These are phyloP conservation scores for Alternaria infectoria DNA, from an alignment of 2,329 filamentous ascomycete genomes.

Conservation along the genomic window DNA sequence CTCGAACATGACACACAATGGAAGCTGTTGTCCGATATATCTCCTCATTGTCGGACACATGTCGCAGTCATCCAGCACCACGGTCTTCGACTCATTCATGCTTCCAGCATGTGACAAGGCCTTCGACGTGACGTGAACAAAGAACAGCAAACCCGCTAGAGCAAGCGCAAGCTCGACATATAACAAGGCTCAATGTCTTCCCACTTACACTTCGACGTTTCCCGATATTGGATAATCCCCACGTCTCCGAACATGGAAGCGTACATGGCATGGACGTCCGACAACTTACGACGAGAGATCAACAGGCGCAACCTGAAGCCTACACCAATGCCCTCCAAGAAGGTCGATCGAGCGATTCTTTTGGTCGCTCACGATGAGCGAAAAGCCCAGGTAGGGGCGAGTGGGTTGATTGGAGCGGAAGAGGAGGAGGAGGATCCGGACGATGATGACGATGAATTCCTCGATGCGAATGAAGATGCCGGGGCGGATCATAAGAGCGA, in stretches of 20 bases:
- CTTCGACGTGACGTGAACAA: not conserved
- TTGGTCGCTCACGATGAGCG: not conserved
- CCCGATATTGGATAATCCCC: not conserved
- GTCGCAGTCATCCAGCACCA: not conserved
- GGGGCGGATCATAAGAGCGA: not conserved
- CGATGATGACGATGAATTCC: not conserved
- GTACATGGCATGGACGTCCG: not conserved
- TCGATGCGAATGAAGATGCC: not conserved
- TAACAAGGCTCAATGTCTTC: not conserved
- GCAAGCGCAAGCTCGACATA: not conserved
- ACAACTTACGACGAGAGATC: not conserved
- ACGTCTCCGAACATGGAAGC: not conserved
- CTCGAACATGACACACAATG: not conserved
- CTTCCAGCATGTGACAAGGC: not conserved
- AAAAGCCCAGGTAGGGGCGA: not conserved
- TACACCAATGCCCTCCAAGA: not conserved
- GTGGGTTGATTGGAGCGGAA: not conserved
- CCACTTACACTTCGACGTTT: not conserved
- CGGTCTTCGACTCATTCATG: not conserved
- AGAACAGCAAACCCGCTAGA: not conserved
- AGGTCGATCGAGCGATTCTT: not conserved
- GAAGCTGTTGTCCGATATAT: not conserved
- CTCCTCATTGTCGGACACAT: not conserved
- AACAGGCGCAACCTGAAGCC: not conserved
- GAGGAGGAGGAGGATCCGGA: not conserved